Evolutionary conservation across 2,329 filamentous ascomycete genomes (phyloP).

Genomic region (Parastagonospora avenae): DNA sequence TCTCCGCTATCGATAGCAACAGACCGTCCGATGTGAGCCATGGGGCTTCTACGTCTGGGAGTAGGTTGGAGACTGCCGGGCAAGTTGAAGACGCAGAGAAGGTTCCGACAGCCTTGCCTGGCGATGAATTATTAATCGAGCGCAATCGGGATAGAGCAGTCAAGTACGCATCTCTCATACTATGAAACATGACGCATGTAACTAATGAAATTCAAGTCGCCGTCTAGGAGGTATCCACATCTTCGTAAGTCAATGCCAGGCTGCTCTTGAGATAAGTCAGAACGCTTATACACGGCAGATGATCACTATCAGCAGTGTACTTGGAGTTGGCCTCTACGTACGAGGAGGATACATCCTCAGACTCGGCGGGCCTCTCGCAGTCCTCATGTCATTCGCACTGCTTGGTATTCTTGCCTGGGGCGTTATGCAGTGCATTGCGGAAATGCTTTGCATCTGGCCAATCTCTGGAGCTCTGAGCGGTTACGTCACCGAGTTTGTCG

Average conservation of each 20-base stretch:
- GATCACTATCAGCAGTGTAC: conserved; percentile 9
- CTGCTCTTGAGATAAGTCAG: neutral
- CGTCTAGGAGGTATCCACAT: conserved; percentile 7
- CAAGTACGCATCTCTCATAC: neutral
- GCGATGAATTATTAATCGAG: conserved; percentile 1
- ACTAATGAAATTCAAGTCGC: conserved; percentile 1
- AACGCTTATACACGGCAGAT: conserved; percentile 3
- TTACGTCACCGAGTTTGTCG: conserved; percentile 42
- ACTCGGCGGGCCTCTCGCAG: conserved; percentile 7
- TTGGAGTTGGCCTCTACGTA: conserved; percentile 7
- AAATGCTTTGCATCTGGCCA: conserved; percentile 16
- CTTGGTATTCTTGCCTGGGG: conserved; percentile 7
- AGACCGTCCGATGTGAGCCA: neutral
- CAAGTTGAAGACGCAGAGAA: neutral
- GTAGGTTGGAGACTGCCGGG: neutral
- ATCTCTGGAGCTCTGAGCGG: conserved; percentile 39
- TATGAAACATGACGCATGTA: neutral
- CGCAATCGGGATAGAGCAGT: conserved; percentile 1
- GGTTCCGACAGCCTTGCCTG: neutral
- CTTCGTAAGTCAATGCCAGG: neutral
- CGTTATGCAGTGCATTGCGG: conserved; percentile 11
- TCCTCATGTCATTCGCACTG: conserved; percentile 5
- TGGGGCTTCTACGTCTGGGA: neutral
- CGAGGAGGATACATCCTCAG: conserved; percentile 7
- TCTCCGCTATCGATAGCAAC: neutral